Evolutionary conservation across 2,329 filamentous ascomycete species (phyloP).

Genomic region (Penicillium sp.): DNA sequence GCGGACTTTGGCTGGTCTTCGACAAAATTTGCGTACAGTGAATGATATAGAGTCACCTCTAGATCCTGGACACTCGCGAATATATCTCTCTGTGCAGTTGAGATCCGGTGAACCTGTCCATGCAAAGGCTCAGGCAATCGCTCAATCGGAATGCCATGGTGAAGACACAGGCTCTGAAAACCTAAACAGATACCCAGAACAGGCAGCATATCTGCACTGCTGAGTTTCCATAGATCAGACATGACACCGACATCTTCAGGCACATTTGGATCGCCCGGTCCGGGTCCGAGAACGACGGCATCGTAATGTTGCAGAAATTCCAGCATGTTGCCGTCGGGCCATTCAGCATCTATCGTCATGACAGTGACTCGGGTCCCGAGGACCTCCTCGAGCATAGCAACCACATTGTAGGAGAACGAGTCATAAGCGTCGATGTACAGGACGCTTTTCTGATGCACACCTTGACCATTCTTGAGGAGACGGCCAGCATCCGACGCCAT

Average conservation of each 20-base stretch:
- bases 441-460: slow-evolving; percentile 52
- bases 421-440: slow-evolving; percentile 96
- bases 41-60: slow-evolving; percentile 78
- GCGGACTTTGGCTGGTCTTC: slow-evolving; percentile 31
- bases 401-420: slow-evolving; percentile 95
- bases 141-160: slow-evolving; percentile 69
- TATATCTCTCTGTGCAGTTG: slow-evolving; percentile 65
- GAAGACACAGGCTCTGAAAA: slow-evolving; percentile 78
- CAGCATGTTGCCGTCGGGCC: slow-evolving; percentile 49
- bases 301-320: slow-evolving; percentile 68
- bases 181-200: slow-evolving; percentile 88
- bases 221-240: slow-evolving; percentile 72
- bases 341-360: slow-evolving; percentile 69
- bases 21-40: slow-evolving; percentile 54
- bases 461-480: not conserved
- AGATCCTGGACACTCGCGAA: slow-evolving; percentile 67
- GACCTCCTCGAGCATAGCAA: slow-evolving; percentile 74
- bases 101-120: slow-evolving; percentile 75
- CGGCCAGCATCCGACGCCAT: slow-evolving; percentile 16
- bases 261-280: slow-evolving; percentile 78
- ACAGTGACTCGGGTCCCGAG: slow-evolving; percentile 71
- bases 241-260: slow-evolving; percentile 83
- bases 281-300: slow-evolving; percentile 87
- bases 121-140: slow-evolving; percentile 76
- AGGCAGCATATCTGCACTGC: slow-evolving; percentile 66